These are phyloP conservation scores for Chalciporus chontae DNA, from an alignment of 768 basidiomycete genomes.

Conservation along the genomic window DNA sequence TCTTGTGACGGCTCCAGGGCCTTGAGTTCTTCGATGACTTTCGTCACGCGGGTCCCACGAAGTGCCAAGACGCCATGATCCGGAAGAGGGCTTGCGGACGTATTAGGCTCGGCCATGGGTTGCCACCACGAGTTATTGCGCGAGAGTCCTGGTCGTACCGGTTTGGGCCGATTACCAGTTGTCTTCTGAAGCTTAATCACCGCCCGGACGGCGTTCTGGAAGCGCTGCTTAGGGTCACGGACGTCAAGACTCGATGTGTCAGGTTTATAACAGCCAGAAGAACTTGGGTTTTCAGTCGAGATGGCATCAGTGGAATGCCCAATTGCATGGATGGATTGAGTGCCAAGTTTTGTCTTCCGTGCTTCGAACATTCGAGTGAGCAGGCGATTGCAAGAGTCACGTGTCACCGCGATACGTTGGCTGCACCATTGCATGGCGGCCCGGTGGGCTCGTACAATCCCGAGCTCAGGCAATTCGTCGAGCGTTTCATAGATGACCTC, in stretches of 20 bases:
- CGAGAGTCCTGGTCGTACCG: constrained; percentile 21
- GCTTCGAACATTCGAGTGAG: constrained; percentile 10
- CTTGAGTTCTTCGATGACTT: constrained; percentile 39
- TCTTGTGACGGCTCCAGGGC: constrained; percentile 37
- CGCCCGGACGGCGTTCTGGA: constrained; percentile 39
- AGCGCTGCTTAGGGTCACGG: constrained; percentile 29
- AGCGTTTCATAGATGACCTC: constrained; percentile 33
- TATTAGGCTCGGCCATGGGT: constrained; percentile 3
- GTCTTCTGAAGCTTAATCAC: constrained; percentile 40
- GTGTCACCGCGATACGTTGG: constrained; percentile 8
- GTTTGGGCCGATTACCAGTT: constrained; percentile 21
- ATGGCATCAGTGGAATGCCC: neutral
- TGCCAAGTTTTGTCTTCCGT: neutral
- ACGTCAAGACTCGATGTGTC: constrained; percentile 19
- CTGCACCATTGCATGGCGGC: constrained; percentile 23
- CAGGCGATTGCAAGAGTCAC: constrained; percentile 7
- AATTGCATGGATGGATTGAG: neutral
- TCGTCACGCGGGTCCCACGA: constrained; percentile 37
- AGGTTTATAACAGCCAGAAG: neutral
- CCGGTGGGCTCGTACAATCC: constrained; percentile 25
- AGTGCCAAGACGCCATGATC: constrained; percentile 23
- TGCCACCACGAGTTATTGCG: constrained; percentile 29
- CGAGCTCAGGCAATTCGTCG: constrained; percentile 15
- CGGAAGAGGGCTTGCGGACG: constrained; percentile 14
- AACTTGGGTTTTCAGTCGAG: constrained; percentile 5